phyloP scores from a whole-genome alignment of 1,139 yeast species.

The Yamadazyma buinensis region DNA sequence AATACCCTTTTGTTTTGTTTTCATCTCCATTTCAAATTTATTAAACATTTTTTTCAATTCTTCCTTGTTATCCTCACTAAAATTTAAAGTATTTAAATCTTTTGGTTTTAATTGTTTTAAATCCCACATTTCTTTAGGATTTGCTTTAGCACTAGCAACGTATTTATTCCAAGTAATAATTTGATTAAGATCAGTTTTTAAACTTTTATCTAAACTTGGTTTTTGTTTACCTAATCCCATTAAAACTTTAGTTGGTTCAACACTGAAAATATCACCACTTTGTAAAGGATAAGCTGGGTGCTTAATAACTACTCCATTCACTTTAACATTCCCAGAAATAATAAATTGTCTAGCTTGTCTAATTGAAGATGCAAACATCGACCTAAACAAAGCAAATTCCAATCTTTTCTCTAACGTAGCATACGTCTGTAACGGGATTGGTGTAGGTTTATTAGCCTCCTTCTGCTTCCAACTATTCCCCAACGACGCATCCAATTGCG shows the following conservation, averaged over 20 bases:
- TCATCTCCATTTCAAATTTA: slow-evolving; percentile 29
- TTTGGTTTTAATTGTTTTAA: slow-evolving; percentile 44
- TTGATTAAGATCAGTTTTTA: slow-evolving; percentile 67
- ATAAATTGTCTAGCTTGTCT: slow-evolving; percentile 94
- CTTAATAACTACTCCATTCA: slow-evolving; percentile 67
- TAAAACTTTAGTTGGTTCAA: slow-evolving; percentile 81
- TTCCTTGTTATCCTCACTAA: slow-evolving; percentile 15
- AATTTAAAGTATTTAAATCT: slow-evolving; percentile 30
- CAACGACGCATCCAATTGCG: slow-evolving; percentile 75
- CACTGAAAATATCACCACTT: slow-evolving; percentile 85
- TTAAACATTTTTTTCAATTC: slow-evolving; percentile 24
- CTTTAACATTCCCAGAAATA: slow-evolving; percentile 76
- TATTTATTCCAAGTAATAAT: slow-evolving; percentile 72
- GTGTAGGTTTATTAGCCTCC: slow-evolving; percentile 56
- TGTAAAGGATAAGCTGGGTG: slow-evolving; percentile 78
- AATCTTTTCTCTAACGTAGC: slow-evolving; percentile 85
- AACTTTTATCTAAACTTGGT: slow-evolving; percentile 67
- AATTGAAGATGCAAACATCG: slow-evolving; percentile 89
- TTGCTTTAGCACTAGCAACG: slow-evolving; percentile 52
- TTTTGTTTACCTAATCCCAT: slow-evolving; percentile 81
- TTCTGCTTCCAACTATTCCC: slow-evolving; percentile 32
- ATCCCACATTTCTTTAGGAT: slow-evolving; percentile 60
- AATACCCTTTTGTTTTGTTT: slow-evolving; percentile 35
- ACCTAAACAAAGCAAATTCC: slow-evolving; percentile 84
- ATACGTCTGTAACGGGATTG: slow-evolving; percentile 83